Conservation (phyloP, 257 asterid genomes). For the Solanum raphanifolium region DNA sequence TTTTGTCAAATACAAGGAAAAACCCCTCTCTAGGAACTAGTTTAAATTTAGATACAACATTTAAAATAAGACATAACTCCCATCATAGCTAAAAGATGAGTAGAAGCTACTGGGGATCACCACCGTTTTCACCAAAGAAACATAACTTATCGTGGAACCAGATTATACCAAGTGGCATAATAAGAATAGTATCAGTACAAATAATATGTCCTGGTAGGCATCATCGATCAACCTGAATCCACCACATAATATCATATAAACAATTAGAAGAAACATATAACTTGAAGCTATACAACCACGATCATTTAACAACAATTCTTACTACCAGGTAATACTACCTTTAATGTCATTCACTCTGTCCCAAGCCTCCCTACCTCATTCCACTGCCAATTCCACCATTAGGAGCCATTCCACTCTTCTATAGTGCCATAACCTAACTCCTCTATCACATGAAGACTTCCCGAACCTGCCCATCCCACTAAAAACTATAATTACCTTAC, state of each 20-base stretch:
- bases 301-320: too few relatives aligned
- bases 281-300: too few relatives aligned
- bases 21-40: neutral
- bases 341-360: neutral
- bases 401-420: neutral
- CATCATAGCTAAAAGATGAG: neutral
- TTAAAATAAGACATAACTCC: neutral
- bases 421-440: neutral
- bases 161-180: neutral
- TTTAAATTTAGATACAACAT: neutral
- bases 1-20: neutral
- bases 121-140: neutral
- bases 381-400: neutral
- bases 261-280: too few relatives aligned
- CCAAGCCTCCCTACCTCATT: neutral
- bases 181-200: neutral
- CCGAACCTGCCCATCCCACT: neutral
- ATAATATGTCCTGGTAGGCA: too few relatives aligned
- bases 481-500: too few relatives aligned
- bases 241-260: neutral
- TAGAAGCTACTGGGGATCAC: neutral
- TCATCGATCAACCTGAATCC: neutral
- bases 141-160: neutral
- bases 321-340: neutral
- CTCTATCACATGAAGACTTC: neutral